Conservation (phyloP, 1,284 basidiomycete species). For the Leucoagaricus sp. region DNA sequence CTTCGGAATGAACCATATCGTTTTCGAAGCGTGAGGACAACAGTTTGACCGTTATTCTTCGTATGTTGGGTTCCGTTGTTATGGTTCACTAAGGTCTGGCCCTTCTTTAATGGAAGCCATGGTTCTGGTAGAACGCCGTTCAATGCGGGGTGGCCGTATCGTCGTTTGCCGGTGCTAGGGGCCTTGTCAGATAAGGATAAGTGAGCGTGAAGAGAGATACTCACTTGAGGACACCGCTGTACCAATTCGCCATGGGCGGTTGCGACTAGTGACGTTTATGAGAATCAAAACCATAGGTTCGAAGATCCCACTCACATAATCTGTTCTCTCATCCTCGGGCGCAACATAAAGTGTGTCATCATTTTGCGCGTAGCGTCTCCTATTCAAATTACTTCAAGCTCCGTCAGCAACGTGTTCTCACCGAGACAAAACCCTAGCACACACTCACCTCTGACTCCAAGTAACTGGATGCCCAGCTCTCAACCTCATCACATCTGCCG, state of each 20-base stretch:
- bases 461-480: constrained; percentile 81
- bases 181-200: neutral
- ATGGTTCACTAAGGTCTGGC: constrained; percentile 67
- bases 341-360: constrained; percentile 95
- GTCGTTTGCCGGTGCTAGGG: constrained; percentile 75
- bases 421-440: constrained; percentile 12
- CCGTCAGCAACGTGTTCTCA: neutral
- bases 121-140: constrained; percentile 87
- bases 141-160: constrained; percentile 91
- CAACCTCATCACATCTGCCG: constrained; percentile 72
- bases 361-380: constrained; percentile 85
- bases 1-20: constrained; percentile 49
- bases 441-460: constrained; percentile 75
- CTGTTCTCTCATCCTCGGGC: constrained; percentile 86
- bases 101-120: constrained; percentile 87
- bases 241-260: constrained; percentile 94
- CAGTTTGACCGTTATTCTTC: constrained; percentile 51
- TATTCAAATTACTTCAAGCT: constrained; percentile 69
- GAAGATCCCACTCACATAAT: constrained; percentile 63
- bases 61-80: constrained; percentile 37
- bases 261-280: constrained; percentile 60
- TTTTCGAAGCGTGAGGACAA: constrained; percentile 75
- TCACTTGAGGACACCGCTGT: constrained; percentile 86
- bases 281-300: neutral
- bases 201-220: constrained; percentile 23